Base-by-base conservation (phyloP, 768 basidiomycete genomes). In the Kwoniella sp. region DNA sequence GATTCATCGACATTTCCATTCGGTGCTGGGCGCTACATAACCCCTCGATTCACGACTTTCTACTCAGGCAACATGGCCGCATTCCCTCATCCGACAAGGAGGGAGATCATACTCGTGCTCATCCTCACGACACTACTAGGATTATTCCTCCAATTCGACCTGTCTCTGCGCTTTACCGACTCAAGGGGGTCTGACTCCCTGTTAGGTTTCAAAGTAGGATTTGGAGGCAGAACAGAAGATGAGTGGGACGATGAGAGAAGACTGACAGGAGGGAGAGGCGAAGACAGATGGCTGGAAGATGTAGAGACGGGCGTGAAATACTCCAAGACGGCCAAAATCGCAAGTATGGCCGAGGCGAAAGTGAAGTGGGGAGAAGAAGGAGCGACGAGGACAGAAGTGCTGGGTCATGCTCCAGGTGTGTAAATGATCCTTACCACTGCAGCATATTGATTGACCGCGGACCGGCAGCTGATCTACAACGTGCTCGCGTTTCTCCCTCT, bases 331-430 rank as follows among this genome's bases (percentile, higher is more conserved):
- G 67, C 66, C 34, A 66, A 62, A 52, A 66, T 74, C 20, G 66
- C 70, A 13, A 69, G 71, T 13, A 75, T 81, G 75, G 66, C 66
- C n/a, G 75, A 81, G 28, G 68, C 72, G 17, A 69, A 76, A 65
- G 50, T 75, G 13, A 67, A 66, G 15, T 81, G 78, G 78, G 71
- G 73, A 11, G 70, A 72, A 29, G 71, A 70, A 13, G 64, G 60
- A 11, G 60, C 74, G 30, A 59, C 70, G 8, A 55, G 72, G 45
- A 91, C 93, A 4, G 84, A 85, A 55, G 83, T 93, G 2, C 81
- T 92, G 2, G 85, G 87, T 5, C 92, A 94, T 81, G 88, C 85
- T 7, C 88, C 90, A 77, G 91, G 91, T 89, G 65, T 67, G 82
- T 78, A n/a, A n/a, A n/a, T n/a, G n/a, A 51, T 48, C 28, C 0